Base-by-base conservation (phyloP, 2,329 filamentous ascomycete genomes). In the Trichoderma gracile region DNA sequence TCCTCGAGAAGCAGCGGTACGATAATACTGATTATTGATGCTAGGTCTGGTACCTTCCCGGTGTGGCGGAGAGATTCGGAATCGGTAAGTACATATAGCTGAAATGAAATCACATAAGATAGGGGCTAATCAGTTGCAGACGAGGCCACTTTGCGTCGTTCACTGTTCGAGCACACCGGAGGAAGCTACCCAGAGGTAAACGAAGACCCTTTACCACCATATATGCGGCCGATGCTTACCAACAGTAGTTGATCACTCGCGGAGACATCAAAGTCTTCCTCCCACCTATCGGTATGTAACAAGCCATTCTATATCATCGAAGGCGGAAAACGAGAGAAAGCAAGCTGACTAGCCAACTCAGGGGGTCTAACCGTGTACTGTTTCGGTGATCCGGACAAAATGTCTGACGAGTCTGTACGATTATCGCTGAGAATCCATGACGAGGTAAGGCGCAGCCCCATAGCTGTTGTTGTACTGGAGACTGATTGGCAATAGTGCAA, bases 261-360 rank as follows among this genome's bases (percentile, higher is more conserved):
- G 88, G 88, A 50, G 95, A 98, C 73, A 93, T 98, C 78, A 98
- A 99, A 78, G 81, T 97, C 50, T 99, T 98, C 79, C 80, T 98
- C 50, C 95, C 95, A 38, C 95, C 95, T 4, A 98, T 99, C 75
- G 95, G 85, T 86, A 77, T 68, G 74, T 68, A 10, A 38, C 19
- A 1, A 30, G 40, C n/a, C 25, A 17, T 21, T 33, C 30, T 4
- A 8, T 23, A 7, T 15, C 33, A 38, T 14, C 12, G 12, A 38
- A 23, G 27, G 10, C 21, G 1, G 27, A 25, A 2, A 21, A 9
- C n/a, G 4, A 27, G 25, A 12, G 30, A 38, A 4, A 38, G 42
- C 12, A 38, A 5, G 19, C 23, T 53, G 15, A 46, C 25, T 5
- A 14, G 2, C n/a, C n/a, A 5, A 10, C 4, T 3, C 30, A 86